Evolutionary conservation across 2,329 filamentous ascomycete species (phyloP).

Genomic region (Colletotrichum simmondsii): DNA sequence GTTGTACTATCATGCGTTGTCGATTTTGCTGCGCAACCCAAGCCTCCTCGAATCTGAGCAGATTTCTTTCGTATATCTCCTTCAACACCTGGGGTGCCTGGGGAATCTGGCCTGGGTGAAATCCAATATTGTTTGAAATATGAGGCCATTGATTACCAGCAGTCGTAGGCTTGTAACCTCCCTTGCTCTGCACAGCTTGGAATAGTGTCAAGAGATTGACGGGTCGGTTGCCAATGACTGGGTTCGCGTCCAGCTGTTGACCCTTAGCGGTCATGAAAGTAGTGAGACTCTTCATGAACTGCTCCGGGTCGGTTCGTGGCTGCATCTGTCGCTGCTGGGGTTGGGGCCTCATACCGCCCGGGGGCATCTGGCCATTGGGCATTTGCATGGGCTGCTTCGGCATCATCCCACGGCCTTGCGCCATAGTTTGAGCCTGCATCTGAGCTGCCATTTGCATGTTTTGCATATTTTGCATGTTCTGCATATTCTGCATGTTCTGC

Average conservation of each 20-base stretch:
- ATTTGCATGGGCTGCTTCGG: slow-evolving; percentile 62
- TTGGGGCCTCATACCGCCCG: slow-evolving; percentile 61
- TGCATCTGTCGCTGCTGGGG: slow-evolving; percentile 49
- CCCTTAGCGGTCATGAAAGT: slow-evolving; percentile 82
- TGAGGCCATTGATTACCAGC: slow-evolving; percentile 78
- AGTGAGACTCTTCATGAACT: slow-evolving; percentile 80
- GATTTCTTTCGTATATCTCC: slow-evolving; percentile 78
- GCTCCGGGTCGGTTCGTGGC: slow-evolving; percentile 65
- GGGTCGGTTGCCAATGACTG: slow-evolving; percentile 77
- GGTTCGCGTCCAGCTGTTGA: slow-evolving; percentile 79
- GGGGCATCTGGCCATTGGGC: slow-evolving; percentile 67
- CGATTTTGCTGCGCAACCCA: slow-evolving; percentile 68
- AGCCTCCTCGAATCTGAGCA: slow-evolving; percentile 80
- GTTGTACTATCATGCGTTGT: slow-evolving; percentile 57
- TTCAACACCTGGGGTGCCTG: slow-evolving; percentile 77
- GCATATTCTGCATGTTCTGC: slow-evolving; percentile 50
- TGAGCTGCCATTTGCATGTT: slow-evolving; percentile 63
- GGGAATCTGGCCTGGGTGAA: slow-evolving; percentile 71
- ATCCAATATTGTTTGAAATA: slow-evolving; percentile 73
- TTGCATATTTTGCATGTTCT: slow-evolving; percentile 54
- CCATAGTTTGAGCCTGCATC: slow-evolving; percentile 58
- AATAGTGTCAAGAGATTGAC: slow-evolving; percentile 84
- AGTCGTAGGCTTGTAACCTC: slow-evolving; percentile 80
- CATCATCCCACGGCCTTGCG: slow-evolving; percentile 61
- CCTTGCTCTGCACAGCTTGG: slow-evolving; percentile 77